Conservation (phyloP, 2,329 filamentous ascomycete genomes). For the Dactylellina drechsleri region DNA sequence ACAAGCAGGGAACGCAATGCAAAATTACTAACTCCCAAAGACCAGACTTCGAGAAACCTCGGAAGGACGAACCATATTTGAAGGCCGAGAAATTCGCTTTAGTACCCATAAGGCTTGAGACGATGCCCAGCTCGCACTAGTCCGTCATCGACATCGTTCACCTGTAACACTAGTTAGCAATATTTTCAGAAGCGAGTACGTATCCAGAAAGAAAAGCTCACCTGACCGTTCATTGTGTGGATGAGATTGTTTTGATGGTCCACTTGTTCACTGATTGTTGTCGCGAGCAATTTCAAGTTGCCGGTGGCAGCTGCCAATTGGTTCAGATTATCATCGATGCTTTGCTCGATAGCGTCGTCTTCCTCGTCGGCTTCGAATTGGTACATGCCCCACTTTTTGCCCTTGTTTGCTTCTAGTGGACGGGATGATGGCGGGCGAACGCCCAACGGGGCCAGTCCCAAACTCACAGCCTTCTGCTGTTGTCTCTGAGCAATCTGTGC, state of each 20-base stretch:
- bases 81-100: background rate
- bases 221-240: slow-evolving; percentile 80
- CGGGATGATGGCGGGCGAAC: slow-evolving; percentile 57
- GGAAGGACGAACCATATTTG: too few species aligned
- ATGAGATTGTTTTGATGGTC: slow-evolving; percentile 81
- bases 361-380: slow-evolving; percentile 80
- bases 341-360: slow-evolving; percentile 75
- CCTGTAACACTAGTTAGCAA: background rate
- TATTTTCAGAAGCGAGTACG: slow-evolving; percentile 56
- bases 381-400: slow-evolving; percentile 76
- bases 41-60: too few species aligned
- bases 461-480: slow-evolving; percentile 22
- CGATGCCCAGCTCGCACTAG: background rate
- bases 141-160: background rate
- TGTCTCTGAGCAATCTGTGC: slow-evolving; percentile 64
- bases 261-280: slow-evolving; percentile 78
- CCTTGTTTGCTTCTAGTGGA: slow-evolving; percentile 59
- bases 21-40: background rate
- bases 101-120: slow-evolving; percentile 6
- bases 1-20: background rate
- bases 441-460: slow-evolving; percentile 20
- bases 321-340: slow-evolving; percentile 74
- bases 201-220: slow-evolving; percentile 60
- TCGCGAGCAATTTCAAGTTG: slow-evolving; percentile 78
- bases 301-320: slow-evolving; percentile 71